Base-by-base conservation (phyloP, 345 rosid genomes). In the Isatis tinctoria region DNA sequence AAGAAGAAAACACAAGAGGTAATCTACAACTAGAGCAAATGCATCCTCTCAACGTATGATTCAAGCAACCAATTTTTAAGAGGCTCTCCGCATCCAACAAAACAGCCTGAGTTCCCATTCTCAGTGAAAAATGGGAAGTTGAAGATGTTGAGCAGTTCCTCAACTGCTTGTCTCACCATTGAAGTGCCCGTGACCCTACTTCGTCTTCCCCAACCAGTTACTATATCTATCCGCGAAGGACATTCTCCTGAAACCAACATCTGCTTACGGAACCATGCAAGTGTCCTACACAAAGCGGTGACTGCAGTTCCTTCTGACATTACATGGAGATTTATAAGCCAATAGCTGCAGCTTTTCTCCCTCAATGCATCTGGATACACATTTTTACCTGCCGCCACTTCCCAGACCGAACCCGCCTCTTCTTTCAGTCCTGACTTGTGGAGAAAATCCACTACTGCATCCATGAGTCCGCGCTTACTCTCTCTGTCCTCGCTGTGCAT, bases 401-500 rank as follows among this genome's bases (percentile, higher is more conserved):
- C 99, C 99, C 99, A 95, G 24, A 95, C 96, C 4, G 91, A 90
- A 41, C 96, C 93, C 9, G 97, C 99, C 83, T 95, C 96, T 69
- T 92, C 99, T 76, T 95, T 92, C 6, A 88, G 88, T 59, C 97
- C 96, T n/a, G 97, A 90, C 81, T 92, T 95, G 80, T 95, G 97
- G 65, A 90, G 93, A 81, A 92, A 92, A 81, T 95, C 96, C 36
- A 92, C 93, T 26, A 92, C 90, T 5, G 99, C 89, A 75, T 95
- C 99, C 59, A 90, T 86, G 13, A 95, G 92, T 44, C 99, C 99
- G 39, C 97, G 77, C 82, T 95, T 95, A 88, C 99, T 92, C 84
- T 95, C 99, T 76, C 97, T 89, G 74, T 95, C 97, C 84, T 95
- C 97, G 54, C 97, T 90, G 76, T 83, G 99, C 95, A 95, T 90